Evolutionary conservation across 1,139 yeast genomes (phyloP), one percentile per base, ranked within the genome.

Genomic region (Lodderomyces oxycetoniae): DNA sequence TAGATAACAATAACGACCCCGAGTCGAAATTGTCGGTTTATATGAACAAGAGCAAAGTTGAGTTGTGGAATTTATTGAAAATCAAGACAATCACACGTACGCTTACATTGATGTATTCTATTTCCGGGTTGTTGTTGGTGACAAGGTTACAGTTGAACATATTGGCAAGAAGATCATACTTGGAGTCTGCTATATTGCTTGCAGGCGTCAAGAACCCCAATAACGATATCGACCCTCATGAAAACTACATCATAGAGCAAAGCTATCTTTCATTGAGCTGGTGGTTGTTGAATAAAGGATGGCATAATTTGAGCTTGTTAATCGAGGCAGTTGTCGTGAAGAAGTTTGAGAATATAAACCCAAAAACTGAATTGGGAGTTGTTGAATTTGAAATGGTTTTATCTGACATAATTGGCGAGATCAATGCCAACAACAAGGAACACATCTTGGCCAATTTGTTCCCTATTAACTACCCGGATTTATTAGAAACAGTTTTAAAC

Each of bases 241-340:
- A 61, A 22, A 71, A 69, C 35, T 74, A 72, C 46, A 59, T 71
- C 26, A 74, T 81, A 33, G 95, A 87, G 53, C 89, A 91, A 49
- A 82, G 88, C 37, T 91, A 85, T 53, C 67, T 91, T 39, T 83
- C 95, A 2, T 74, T 87, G 43, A 79, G 89, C 46, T 91, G 97
- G 96, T 91, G 96, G 96, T 61, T 91, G 33, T 67, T 91, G 38
- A 88, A 91, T 56, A 75, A 79, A 45, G 97, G 97, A 1, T 87
- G 93, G 91, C 53, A 65, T 25, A 65, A 67, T 32, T 61, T 83
- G 34, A 70, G 76, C 32, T 63, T 69, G 31, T 57, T 71, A 24
- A 74, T 87, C 22, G 77, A 77, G 49, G 55, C 58, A 1, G 65
- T 75, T 4, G 93, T 89, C 3, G 63, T 63, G 25, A 66, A 66